phyloP scores from a whole-genome alignment of 768 basidiomycete genomes.

The Russula vinacea region DNA sequence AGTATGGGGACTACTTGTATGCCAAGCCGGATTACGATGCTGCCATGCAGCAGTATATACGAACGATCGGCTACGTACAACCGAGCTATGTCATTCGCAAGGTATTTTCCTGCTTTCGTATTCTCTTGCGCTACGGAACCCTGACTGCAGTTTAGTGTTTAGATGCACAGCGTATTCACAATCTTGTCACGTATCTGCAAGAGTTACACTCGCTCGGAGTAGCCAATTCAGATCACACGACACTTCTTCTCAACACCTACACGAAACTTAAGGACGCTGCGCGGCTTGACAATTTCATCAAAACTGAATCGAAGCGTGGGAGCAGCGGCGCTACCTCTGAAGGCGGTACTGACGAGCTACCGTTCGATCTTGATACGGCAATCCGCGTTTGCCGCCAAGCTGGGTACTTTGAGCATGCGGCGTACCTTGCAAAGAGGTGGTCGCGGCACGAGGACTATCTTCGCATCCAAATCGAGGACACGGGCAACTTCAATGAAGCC shows the following conservation, averaged over 20 bases:
- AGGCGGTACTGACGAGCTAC: slow-evolving; percentile 60
- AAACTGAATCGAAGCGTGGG: slow-evolving; percentile 65
- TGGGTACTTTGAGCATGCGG: slow-evolving; percentile 92
- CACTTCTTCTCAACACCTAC: slow-evolving; percentile 93
- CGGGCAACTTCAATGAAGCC: slow-evolving; percentile 76
- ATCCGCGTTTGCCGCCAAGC: slow-evolving; percentile 96
- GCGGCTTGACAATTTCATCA: slow-evolving; percentile 88
- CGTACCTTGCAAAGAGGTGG: slow-evolving; percentile 90
- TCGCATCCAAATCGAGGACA: slow-evolving; percentile 91
- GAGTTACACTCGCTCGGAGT: slow-evolving; percentile 86
- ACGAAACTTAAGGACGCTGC: slow-evolving; percentile 92
- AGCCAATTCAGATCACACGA: slow-evolving; percentile 95
- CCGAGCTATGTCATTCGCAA: slow-evolving; percentile 97
- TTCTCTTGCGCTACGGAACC: background rate
- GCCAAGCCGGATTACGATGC: slow-evolving; percentile 88
- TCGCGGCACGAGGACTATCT: slow-evolving; percentile 90
- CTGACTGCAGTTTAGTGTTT: slow-evolving; percentile 62
- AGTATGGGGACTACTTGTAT: slow-evolving; percentile 91
- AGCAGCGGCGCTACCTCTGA: slow-evolving; percentile 45
- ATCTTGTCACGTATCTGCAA: slow-evolving; percentile 93
- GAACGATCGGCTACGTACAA: slow-evolving; percentile 84
- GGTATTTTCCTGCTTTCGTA: slow-evolving; percentile 42
- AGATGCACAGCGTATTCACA: slow-evolving; percentile 93
- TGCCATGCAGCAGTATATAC: slow-evolving; percentile 87
- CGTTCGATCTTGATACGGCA: slow-evolving; percentile 95